Evolutionary conservation across 345 rosid species (phyloP), one percentile per base, ranked within the genome.

Genomic region (Euphorbia tirucalli): DNA sequence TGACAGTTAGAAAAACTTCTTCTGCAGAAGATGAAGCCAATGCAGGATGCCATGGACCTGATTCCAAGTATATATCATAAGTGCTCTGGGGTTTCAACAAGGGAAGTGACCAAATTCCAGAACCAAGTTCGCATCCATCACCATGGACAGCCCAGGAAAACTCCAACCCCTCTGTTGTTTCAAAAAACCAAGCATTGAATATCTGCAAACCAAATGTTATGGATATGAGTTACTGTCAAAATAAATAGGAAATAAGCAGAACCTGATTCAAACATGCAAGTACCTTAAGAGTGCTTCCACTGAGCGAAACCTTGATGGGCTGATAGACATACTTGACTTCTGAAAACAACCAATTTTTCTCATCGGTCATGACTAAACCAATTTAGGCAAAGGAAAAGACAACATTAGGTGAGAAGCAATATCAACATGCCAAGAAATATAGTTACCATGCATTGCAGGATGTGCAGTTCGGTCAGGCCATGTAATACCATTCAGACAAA

Each of bases 391-490:
- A 50, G 65, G 41, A 61, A 37, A 62, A 28, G n/a, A 41, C 14
- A 37, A 21, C 25, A n/a, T 18, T 21, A 22, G 44, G 27, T 41
- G 58, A 25, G 11, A 7, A 28, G 44, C 19, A 41, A 32, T 61
- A 9, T 10, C 66, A 27, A 27, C 14, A 65, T 22, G 46, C 71
- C 50, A 76, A 63, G 25, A 61, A 49, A 78, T 35, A 72, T 63
- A 69, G 41, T 77, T 85, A 95, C 99, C 99, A 32, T 92, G 87
- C 75, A 92, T 58, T 71, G 93, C 93, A 67, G 97, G 99, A 85
- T 92, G 99, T 39, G 93, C 89, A 66, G 93, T 90, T 77, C 99
- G 82, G 83, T 95, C 96, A 14, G 99, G 99, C 99, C 99, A 95
- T 49, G 59, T 75, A 82, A 95, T 80, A 61, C 99, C 99, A 64